Evolutionary conservation across 768 basidiomycete genomes (phyloP).

Genomic region (Lactarius trivialis): DNA sequence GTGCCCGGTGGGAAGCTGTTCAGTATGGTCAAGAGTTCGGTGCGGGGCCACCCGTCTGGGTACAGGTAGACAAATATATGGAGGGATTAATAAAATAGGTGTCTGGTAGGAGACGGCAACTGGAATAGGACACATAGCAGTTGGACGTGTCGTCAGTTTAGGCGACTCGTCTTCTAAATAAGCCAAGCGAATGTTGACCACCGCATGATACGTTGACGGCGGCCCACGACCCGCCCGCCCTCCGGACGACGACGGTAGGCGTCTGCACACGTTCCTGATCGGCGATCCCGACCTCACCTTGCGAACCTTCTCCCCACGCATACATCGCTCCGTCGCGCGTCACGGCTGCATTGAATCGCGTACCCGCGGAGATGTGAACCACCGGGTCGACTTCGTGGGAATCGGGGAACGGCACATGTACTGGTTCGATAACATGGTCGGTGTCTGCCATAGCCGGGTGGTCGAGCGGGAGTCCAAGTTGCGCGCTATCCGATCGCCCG

Average conservation of each 20-base stretch:
- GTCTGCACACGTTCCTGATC: constrained; percentile 55
- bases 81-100: constrained; percentile 16
- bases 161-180: constrained; percentile 21
- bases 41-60: not conserved
- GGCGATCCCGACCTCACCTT: constrained; percentile 59
- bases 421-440: constrained; percentile 61
- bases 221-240: constrained; percentile 64
- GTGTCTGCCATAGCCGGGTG: constrained; percentile 53
- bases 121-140: not conserved
- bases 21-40: not conserved
- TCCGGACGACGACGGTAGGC: constrained; percentile 62
- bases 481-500: constrained; percentile 78
- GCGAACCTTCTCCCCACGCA: constrained; percentile 73
- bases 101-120: not conserved
- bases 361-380: constrained; percentile 58
- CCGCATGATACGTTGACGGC: constrained; percentile 64
- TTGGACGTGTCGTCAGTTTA: not conserved
- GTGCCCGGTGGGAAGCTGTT: not conserved
- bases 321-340: constrained; percentile 63
- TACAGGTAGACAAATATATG: constrained; percentile 9
- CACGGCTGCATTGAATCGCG: constrained; percentile 66
- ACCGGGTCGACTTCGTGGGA: constrained; percentile 47
- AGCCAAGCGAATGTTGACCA: constrained; percentile 66
- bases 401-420: constrained; percentile 59
- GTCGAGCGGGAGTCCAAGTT: constrained; percentile 72